Percentiles rank a stretch among this genome's conserved stretches.
These are phyloP conservation scores for Suillus placidus DNA, from an alignment of 768 basidiomycete genomes.

Conservation along the genomic window DNA sequence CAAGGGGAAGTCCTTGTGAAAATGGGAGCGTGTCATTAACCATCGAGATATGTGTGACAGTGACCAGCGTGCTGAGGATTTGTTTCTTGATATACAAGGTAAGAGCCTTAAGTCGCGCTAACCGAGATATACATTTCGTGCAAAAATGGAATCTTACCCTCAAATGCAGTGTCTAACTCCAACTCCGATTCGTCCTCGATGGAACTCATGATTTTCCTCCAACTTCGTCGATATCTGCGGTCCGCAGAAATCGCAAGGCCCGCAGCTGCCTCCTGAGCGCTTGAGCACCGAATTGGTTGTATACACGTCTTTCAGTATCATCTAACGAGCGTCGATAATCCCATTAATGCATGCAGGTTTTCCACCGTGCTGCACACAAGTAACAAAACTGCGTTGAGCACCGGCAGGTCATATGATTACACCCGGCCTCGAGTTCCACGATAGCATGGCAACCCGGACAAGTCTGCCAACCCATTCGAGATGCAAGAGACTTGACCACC, in stretches of 20 bases:
- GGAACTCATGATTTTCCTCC: constrained; percentile 55
- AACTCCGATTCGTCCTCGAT: constrained; percentile 44
- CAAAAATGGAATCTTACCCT: constrained; percentile 40
- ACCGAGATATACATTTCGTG: not conserved
- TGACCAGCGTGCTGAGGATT: not conserved
- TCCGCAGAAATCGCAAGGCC: constrained; percentile 20
- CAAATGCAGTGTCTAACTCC: constrained; percentile 46
- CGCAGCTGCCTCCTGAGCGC: constrained; percentile 1
- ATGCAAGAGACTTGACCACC: constrained; percentile 49
- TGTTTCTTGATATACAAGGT: not conserved
- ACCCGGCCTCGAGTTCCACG: constrained; percentile 58
- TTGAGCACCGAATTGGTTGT: constrained; percentile 25
- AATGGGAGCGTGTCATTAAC: constrained; percentile 77
- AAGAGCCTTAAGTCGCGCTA: not conserved
- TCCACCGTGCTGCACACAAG: constrained; percentile 63
- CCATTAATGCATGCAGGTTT: constrained; percentile 64
- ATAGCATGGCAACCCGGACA: constrained; percentile 61
- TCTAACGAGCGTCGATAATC: constrained; percentile 48
- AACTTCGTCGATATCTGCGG: constrained; percentile 33
- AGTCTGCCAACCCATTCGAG: constrained; percentile 55
- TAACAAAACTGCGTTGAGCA: constrained; percentile 61
- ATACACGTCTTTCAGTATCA: constrained; percentile 27
- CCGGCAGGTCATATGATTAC: constrained; percentile 66
- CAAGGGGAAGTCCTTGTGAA: constrained; percentile 65
- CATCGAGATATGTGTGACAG: constrained; percentile 60